Conservation (phyloP, 2,329 filamentous ascomycete genomes). For the Calcarisporium arbuscula region DNA sequence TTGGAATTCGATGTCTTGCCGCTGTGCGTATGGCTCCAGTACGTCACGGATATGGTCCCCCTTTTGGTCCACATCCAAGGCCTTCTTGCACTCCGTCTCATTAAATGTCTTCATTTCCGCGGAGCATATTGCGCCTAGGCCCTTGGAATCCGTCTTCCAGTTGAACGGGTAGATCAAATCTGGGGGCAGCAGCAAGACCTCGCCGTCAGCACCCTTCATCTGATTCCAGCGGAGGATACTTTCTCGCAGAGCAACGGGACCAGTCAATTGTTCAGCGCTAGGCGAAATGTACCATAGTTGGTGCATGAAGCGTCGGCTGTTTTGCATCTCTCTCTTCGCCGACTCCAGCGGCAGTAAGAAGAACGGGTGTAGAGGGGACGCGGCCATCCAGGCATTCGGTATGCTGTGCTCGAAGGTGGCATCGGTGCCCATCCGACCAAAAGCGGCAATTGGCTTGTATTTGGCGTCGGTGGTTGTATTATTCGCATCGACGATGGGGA, state of each 20-base stretch:
- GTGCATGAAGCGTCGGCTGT: constrained; percentile 1
- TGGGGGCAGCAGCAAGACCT: neutral
- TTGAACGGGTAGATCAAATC: constrained; percentile 2
- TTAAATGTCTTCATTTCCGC: constrained; percentile 2
- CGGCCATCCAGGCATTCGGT: constrained; percentile 29
- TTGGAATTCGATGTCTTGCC: constrained; percentile 3
- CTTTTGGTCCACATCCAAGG: neutral
- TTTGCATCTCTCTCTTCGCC: constrained; percentile 7
- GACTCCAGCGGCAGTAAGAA: constrained; percentile 21
- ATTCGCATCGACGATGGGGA: constrained; percentile 2
- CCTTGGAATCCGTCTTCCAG: constrained; percentile 1
- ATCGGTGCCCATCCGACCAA: constrained; percentile 25
- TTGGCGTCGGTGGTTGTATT: constrained; percentile 1
- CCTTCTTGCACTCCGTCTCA: constrained; percentile 2
- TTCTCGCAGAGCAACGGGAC: constrained; percentile 10
- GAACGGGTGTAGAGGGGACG: constrained; percentile 26
- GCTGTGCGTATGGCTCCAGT: constrained; percentile 7
- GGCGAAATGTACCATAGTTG: constrained; percentile 4
- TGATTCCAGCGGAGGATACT: constrained; percentile 8
- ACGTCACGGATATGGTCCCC: constrained; percentile 6
- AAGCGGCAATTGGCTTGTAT: constrained; percentile 17
- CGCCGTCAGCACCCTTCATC: no score
- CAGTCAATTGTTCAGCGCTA: constrained; percentile 12
- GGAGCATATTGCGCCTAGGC: neutral
- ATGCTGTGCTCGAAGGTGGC: constrained; percentile 20